A percentile compares a stretch with the other conserved stretches of the same genome.
phyloP scores from a whole-genome alignment of 2,329 filamentous ascomycete species.

The Metarhizium robertsii region DNA sequence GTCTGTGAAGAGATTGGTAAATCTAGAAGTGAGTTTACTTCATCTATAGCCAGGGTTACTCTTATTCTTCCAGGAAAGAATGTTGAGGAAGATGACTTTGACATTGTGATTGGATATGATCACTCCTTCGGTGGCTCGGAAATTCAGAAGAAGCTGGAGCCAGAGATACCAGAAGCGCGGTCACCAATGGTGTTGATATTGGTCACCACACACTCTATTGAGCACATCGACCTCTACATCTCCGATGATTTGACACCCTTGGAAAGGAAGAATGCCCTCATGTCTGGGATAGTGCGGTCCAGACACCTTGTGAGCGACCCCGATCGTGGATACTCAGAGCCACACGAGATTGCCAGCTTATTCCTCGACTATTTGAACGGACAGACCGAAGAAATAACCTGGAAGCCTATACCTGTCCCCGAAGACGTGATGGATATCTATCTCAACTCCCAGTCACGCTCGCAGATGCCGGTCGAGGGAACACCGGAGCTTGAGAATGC shows the following conservation, averaged over 20 bases:
- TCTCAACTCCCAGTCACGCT: constrained; percentile 25
- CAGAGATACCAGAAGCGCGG: constrained; percentile 9
- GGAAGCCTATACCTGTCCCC: constrained; percentile 38
- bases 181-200: constrained; percentile 38
- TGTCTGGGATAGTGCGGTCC: constrained; percentile 27
- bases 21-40: constrained; percentile 16
- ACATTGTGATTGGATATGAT: constrained; percentile 46
- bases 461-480: constrained; percentile 17
- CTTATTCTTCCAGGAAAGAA: constrained; percentile 32
- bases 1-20: constrained; percentile 22
- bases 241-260: constrained; percentile 23
- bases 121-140: constrained; percentile 33
- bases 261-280: constrained; percentile 38
- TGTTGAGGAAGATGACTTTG: constrained; percentile 29
- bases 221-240: constrained; percentile 43
- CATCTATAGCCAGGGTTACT: constrained; percentile 28
- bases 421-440: constrained; percentile 40
- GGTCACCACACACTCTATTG: constrained; percentile 41
- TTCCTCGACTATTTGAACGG: constrained; percentile 38
- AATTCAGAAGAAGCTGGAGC: constrained; percentile 4
- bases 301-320: constrained; percentile 31
- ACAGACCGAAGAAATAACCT: constrained; percentile 27
- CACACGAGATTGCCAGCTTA: constrained; percentile 34
- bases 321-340: constrained; percentile 28
- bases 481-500: constrained; percentile 15